phyloP scores from a whole-genome alignment of 139 green algal species.

The Chlorella sorokiniana region DNA sequence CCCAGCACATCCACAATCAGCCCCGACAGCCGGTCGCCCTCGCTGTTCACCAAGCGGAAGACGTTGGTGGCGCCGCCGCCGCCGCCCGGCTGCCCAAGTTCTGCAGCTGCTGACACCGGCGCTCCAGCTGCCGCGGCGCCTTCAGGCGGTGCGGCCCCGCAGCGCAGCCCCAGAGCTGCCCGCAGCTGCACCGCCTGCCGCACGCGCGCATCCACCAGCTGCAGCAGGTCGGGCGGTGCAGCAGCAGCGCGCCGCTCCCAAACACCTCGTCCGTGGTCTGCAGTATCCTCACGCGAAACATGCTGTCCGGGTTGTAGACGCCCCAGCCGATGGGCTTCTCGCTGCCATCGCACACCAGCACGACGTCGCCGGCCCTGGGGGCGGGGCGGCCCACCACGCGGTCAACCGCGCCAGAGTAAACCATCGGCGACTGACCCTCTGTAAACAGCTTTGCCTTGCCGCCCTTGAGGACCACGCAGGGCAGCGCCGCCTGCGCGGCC shows the following conservation, averaged over 20 bases:
- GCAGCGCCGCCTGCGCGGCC: neutral
- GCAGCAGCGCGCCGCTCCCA: neutral
- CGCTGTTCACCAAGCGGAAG: constrained; percentile 81
- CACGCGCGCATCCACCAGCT: constrained; percentile 49
- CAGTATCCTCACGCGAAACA: constrained; percentile 77
- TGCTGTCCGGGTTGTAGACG: constrained; percentile 79
- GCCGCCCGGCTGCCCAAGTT: too few relatives aligned
- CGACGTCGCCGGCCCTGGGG: constrained; percentile 59
- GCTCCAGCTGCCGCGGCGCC: constrained; percentile 49
- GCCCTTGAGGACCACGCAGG: constrained; percentile 67
- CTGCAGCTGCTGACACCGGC: neutral
- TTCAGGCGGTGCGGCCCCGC: constrained; percentile 47
- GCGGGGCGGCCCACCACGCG: constrained; percentile 58
- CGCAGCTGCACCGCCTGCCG: constrained; percentile 53
- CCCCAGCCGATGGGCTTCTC: constrained; percentile 71
- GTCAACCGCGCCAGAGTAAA: constrained; percentile 79
- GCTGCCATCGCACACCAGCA: constrained; percentile 64
- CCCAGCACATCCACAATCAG: constrained; percentile 60
- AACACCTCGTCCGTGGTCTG: constrained; percentile 40
- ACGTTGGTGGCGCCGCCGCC: constrained; percentile 41
- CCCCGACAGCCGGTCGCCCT: constrained; percentile 84
- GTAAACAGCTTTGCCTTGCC: constrained; percentile 75
- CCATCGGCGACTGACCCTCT: constrained; percentile 7
- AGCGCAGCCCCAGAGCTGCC: constrained; percentile 50
- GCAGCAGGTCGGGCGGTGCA: constrained; percentile 47